A percentile compares a stretch with the other conserved stretches of the same genome.
phyloP scores from a whole-genome alignment of 2,329 filamentous ascomycete species.

The Cercospora brassicicola region DNA sequence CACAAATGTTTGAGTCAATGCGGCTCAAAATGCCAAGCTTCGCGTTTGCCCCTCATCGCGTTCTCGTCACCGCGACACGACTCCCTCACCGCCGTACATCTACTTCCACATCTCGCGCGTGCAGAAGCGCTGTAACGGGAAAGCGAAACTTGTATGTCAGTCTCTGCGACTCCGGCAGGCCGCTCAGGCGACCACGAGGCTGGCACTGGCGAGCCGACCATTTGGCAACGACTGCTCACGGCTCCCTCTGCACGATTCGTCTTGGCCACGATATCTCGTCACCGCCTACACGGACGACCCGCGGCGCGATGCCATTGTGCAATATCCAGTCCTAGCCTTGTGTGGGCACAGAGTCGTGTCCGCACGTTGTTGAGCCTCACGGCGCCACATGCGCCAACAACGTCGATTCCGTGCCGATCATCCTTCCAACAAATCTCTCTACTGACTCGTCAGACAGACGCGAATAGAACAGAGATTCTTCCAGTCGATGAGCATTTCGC shows the following conservation, averaged over 20 bases:
- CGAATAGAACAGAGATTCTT: neutral
- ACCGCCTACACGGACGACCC: neutral
- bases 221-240: too few relatives aligned
- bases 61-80: neutral
- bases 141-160: neutral
- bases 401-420: neutral
- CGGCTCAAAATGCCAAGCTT: neutral
- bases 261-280: neutral
- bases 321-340: neutral
- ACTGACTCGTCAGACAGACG: neutral
- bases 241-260: neutral
- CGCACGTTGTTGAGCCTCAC: neutral
- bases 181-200: neutral
- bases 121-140: neutral
- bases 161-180: neutral
- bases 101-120: neutral
- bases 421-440: neutral
- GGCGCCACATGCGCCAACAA: neutral
- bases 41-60: neutral
- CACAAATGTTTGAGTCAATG: slow-evolving; percentile 5
- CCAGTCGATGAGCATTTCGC: neutral
- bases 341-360: neutral
- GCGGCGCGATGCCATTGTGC: neutral
- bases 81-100: neutral
- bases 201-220: neutral